Evolutionary conservation across 2,329 filamentous ascomycete genomes (phyloP).

Genomic region (Fusarium sp.): DNA sequence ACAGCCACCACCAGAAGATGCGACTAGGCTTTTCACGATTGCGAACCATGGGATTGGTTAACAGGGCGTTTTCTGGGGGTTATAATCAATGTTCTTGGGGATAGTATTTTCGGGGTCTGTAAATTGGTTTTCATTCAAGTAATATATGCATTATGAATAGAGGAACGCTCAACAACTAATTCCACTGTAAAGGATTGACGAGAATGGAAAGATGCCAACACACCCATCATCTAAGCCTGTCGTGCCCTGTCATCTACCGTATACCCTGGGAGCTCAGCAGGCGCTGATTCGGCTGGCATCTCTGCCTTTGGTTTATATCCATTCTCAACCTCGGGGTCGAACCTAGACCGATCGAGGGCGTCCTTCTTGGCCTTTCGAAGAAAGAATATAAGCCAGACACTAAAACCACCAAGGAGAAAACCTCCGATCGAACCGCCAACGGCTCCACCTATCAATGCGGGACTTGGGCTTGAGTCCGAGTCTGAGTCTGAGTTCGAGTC

Average conservation of each 20-base stretch:
- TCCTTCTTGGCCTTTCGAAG: background rate
- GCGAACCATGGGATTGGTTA: background rate
- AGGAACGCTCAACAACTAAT: background rate
- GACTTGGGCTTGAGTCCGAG: background rate
- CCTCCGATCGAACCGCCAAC: background rate
- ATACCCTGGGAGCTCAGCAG: background rate
- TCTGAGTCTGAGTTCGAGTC: background rate
- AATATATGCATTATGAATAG: background rate
- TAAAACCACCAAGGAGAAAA: background rate
- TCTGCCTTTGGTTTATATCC: background rate
- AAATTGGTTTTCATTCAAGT: background rate
- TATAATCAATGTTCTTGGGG: background rate
- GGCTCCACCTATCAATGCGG: background rate
- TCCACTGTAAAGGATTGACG: background rate
- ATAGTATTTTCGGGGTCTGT: background rate
- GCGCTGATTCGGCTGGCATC: background rate
- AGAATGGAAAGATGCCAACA: background rate
- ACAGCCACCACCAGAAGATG: conserved; percentile 28
- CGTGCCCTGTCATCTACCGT: background rate
- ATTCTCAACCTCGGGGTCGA: background rate
- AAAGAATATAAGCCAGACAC: background rate
- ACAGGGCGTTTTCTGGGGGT: background rate
- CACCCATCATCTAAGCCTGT: background rate
- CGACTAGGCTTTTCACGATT: conserved; percentile 7
- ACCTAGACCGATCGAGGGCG: background rate